Evolutionary conservation across 345 rosid species (phyloP).

Genomic region (Gynandropsis gynandra): DNA sequence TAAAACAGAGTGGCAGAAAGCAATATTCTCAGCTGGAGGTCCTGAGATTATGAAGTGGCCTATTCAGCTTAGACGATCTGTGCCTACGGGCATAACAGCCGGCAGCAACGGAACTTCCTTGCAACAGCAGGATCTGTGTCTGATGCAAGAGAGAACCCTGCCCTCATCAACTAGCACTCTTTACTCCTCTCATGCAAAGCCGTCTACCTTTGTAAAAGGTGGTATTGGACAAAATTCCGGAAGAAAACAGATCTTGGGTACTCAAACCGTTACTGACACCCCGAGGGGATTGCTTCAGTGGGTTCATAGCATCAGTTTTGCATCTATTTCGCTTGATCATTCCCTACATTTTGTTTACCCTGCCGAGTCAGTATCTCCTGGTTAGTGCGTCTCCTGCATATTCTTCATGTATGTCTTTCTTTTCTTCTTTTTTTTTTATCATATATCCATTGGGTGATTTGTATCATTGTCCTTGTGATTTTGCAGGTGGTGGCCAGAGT

Average conservation of each 20-base stretch:
- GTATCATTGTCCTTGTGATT: slow-evolving; percentile 10
- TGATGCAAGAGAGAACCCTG: slow-evolving; percentile 81
- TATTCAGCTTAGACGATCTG: slow-evolving; percentile 76
- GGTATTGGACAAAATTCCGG: slow-evolving; percentile 65
- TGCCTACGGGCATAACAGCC: slow-evolving; percentile 70
- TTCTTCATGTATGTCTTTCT: background rate
- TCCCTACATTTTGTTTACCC: slow-evolving; percentile 69
- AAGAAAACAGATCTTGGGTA: slow-evolving; percentile 77
- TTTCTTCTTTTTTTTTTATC: background rate
- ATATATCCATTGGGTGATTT: slow-evolving; percentile 9
- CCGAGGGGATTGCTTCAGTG: slow-evolving; percentile 91
- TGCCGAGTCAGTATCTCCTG: slow-evolving; percentile 67
- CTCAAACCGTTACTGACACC: slow-evolving; percentile 54
- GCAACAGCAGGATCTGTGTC: slow-evolving; percentile 87
- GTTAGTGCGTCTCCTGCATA: slow-evolving; percentile 36
- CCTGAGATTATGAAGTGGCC: slow-evolving; percentile 96
- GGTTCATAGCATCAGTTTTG: slow-evolving; percentile 95
- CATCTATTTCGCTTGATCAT: slow-evolving; percentile 73
- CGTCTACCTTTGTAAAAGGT: slow-evolving; percentile 84
- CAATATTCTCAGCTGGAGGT: slow-evolving; percentile 84
- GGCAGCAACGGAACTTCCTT: slow-evolving; percentile 63
- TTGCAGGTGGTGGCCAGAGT: slow-evolving; percentile 60
- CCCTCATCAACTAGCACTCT: slow-evolving; percentile 80
- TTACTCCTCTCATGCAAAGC: slow-evolving; percentile 74
- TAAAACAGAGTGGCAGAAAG: slow-evolving; percentile 92